Conservation (phyloP, 371 early-diverging fungal genomes). For the Umbelopsis sp. region DNA sequence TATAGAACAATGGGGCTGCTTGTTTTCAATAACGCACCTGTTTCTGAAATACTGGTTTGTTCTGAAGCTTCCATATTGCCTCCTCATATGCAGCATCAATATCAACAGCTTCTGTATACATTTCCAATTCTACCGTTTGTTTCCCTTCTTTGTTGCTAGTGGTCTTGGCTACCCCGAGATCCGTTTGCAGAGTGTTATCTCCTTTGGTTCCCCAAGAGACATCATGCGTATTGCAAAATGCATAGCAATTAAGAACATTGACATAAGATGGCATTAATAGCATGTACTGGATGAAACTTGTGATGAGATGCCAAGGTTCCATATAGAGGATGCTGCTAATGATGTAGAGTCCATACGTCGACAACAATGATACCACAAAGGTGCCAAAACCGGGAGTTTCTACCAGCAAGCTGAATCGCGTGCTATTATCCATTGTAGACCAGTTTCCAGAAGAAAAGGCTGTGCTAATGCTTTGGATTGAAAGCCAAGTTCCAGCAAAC, state of each 20-base stretch:
- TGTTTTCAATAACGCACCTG: constrained; percentile 20
- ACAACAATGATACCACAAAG: constrained; percentile 56
- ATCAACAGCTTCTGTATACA: constrained; percentile 74
- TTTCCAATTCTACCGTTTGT: constrained; percentile 56
- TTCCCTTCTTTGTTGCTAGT: constrained; percentile 51
- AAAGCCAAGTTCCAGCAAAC: constrained; percentile 51
- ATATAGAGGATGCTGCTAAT: constrained; percentile 61
- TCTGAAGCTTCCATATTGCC: constrained; percentile 56
- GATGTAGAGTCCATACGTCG: constrained; percentile 72
- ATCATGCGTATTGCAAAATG: constrained; percentile 76
- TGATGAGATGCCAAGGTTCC: constrained; percentile 73
- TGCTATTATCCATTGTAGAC: constrained; percentile 33
- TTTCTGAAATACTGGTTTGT: constrained; percentile 40
- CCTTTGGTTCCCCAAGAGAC: constrained; percentile 97
- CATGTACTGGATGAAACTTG: constrained; percentile 65
- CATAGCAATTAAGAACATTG: constrained; percentile 71
- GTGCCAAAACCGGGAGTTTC: constrained; percentile 57
- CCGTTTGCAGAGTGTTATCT: constrained; percentile 62
- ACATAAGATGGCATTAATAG: constrained; percentile 65
- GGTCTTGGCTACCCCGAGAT: constrained; percentile 67
- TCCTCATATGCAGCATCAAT: constrained; percentile 76
- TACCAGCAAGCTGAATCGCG: constrained; percentile 32
- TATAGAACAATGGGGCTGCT: background rate
- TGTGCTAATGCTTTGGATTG: constrained; percentile 47
- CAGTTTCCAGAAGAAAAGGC: constrained; percentile 34